Percentiles rank a stretch among this genome's conserved stretches.
Evolutionary conservation across 305 asterid species (phyloP).

Genomic region (Solanum chacoense): DNA sequence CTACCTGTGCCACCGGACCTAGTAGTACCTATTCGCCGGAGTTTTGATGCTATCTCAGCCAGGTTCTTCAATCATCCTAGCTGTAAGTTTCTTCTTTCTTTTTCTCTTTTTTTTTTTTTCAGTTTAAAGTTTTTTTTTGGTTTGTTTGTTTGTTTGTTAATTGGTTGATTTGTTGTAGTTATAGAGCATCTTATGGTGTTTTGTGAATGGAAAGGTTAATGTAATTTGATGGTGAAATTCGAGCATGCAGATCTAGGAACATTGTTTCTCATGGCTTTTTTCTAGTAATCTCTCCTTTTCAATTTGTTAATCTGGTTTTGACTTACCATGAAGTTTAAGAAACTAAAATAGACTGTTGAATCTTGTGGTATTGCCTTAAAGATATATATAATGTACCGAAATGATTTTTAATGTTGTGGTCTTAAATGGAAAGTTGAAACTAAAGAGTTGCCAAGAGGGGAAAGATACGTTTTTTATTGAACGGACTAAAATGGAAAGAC

Average conservation of each 20-base stretch:
- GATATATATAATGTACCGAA: not conserved
- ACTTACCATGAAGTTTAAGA: not conserved
- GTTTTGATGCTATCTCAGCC: constrained; percentile 61
- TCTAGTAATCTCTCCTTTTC: not conserved
- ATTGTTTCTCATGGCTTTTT: not conserved
- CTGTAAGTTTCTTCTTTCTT: constrained; percentile 22
- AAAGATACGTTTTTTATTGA: not conserved
- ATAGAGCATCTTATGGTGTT: not conserved
- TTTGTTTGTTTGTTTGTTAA: not conserved
- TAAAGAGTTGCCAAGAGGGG: not conserved
- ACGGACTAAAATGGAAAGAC: not conserved
- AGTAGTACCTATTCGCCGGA: constrained; percentile 53
- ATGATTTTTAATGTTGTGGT: not conserved
- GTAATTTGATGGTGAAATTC: not conserved
- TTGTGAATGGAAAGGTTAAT: not conserved
- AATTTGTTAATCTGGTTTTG: not conserved
- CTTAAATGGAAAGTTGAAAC: not conserved
- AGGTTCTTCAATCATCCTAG: constrained; percentile 58
- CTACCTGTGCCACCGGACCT: constrained; percentile 71
- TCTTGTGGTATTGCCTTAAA: not conserved
- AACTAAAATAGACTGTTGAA: not conserved
- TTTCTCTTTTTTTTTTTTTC: not conserved
- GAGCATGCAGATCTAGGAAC: not conserved
- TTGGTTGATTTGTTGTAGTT: not conserved
- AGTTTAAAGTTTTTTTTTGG: not conserved